phyloP scores from a whole-genome alignment of 768 basidiomycete genomes.

The Phallus indusiatus region DNA sequence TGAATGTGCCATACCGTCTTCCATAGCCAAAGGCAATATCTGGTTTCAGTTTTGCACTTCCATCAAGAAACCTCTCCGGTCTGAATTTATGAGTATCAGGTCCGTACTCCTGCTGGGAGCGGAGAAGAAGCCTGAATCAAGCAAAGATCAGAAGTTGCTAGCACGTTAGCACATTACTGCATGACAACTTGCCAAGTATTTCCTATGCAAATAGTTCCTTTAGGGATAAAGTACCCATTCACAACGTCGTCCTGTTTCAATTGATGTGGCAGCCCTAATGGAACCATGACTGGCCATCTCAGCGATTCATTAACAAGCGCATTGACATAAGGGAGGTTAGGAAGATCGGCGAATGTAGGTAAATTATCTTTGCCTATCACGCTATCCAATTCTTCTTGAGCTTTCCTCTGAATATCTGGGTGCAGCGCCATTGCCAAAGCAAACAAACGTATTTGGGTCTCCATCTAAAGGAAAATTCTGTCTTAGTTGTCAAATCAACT shows the following conservation, averaged over 20 bases:
- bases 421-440: constrained; percentile 10
- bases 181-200: constrained; percentile 11
- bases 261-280: constrained; percentile 3
- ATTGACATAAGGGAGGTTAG: constrained; percentile 8
- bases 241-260: constrained; percentile 12
- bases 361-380: constrained; percentile 8
- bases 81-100: neutral
- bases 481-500: neutral
- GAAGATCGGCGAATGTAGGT: constrained; percentile 3
- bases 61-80: neutral
- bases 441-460: neutral
- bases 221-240: constrained; percentile 21
- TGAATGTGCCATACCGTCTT: neutral
- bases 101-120: neutral
- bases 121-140: neutral
- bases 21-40: constrained; percentile 1
- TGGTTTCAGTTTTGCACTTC: neutral
- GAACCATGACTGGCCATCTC: constrained; percentile 2
- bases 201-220: constrained; percentile 19
- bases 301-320: neutral
- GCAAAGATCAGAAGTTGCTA: neutral
- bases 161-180: neutral
- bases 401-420: constrained; percentile 7
- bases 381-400: constrained; percentile 10
- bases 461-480: neutral